Base-by-base conservation (phyloP, 495 filamentous ascomycete genomes). In the Immersiella caudata region DNA sequence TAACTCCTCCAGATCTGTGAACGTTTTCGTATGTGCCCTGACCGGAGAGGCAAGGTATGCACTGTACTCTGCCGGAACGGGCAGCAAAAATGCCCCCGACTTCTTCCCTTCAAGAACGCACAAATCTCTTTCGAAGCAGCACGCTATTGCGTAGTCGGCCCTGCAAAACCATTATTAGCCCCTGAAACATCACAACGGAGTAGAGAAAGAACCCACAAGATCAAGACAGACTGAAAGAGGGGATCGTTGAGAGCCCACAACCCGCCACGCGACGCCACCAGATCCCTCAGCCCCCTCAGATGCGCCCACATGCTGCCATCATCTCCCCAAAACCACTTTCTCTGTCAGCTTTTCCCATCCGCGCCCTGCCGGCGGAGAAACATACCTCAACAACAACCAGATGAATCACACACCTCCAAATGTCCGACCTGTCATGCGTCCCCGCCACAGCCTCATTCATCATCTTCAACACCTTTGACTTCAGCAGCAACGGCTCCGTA, bases 311-410 rank as follows among this genome's bases (percentile, higher is more conserved):
- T 63, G 40, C 67, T 71, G 12, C 60, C 64, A 14, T 70, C 35
- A 52, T 69, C 66, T 6, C 73, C 73, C 64, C 67, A 75, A 33
- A 71, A 73, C 71, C 71, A 75, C 73, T 75, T 22, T 33, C 7
- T 26, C 27, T 22, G 35, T 24, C 35, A 69, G 35, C 26, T 27
- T 20, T 46, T 46, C 40, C 40, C 4, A 11, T 8, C 25, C 27
- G 6, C 36, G 57, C 14, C 22, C 2, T 59, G 9, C 27, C n/a
- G n/a, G 9, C 16, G 6, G 49, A 36, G n/a, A 18, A 58, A 24
- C 61, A 50, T 46, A 71, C 73, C 66, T 73, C 73, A 20, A 68
- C 56, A 36, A 75, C 59, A 6, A 67, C 73, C 4, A 75, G 58
- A 62, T 75, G 66, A 33, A 75, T 67, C 50, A 71, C 63, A 22